A percentile compares a stretch with the other conserved stretches of the same genome.
Evolutionary conservation across 495 filamentous ascomycete genomes (phyloP).

Genomic region (Ramalina intermedia): DNA sequence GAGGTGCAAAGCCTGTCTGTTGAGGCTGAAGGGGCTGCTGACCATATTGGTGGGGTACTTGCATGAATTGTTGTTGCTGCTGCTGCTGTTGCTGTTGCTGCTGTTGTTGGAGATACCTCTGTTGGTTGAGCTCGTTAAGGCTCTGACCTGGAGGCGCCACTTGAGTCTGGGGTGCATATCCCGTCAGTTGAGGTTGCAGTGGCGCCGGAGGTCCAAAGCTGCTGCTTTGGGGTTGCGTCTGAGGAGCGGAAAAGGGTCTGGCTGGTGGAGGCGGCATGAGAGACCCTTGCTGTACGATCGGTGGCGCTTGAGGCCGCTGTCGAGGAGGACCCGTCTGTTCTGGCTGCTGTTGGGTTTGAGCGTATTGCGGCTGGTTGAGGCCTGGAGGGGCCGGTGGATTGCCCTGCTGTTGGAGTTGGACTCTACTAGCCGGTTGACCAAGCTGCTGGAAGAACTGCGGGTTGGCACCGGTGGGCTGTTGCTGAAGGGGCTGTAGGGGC

Average conservation of each 20-base stretch:
- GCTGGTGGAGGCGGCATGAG: constrained; percentile 71
- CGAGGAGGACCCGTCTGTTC: constrained; percentile 35
- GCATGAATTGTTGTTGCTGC: constrained; percentile 24
- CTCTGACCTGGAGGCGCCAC: constrained; percentile 64
- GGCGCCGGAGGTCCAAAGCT: constrained; percentile 52
- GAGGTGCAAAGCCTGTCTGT: constrained; percentile 35
- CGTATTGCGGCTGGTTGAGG: constrained; percentile 8
- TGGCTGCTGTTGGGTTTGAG: constrained; percentile 11
- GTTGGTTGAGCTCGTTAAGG: constrained; percentile 53
- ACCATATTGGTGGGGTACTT: constrained; percentile 35
- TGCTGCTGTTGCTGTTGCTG: constrained; percentile 38
- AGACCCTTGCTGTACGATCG: constrained; percentile 43
- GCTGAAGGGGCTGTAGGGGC: constrained; percentile 31
- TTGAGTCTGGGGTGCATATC: constrained; percentile 34
- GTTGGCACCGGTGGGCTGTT: constrained; percentile 36
- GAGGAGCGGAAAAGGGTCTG: constrained; percentile 77
- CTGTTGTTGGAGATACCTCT: constrained; percentile 36
- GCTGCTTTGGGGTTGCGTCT: constrained; percentile 57
- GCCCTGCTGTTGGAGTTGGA: constrained; percentile 8
- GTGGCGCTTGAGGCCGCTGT: constrained; percentile 62
- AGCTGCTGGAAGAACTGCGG: constrained; percentile 29
- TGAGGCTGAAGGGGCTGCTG: constrained; percentile 30
- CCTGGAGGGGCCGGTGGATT: constrained; percentile 15
- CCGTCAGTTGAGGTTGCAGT: constrained; percentile 77
- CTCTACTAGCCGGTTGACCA: constrained; percentile 23